Conservation (phyloP, 176 grass and related monocot genomes). For the Carex scoparia region DNA sequence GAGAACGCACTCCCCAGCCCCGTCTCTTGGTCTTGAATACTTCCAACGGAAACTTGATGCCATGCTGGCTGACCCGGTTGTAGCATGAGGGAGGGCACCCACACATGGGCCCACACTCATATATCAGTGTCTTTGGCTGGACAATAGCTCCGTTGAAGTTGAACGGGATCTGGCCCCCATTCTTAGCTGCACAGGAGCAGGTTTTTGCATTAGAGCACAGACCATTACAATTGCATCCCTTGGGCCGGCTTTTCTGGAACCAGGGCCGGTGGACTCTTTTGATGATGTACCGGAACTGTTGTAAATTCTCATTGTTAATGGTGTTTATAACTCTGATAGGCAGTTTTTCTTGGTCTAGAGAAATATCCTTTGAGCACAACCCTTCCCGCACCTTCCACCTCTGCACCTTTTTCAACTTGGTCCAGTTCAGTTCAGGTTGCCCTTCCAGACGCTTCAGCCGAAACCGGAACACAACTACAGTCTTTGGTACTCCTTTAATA, state of each 20-base stretch:
- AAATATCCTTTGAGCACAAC: slow-evolving; percentile 39
- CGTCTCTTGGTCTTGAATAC: slow-evolving; percentile 47
- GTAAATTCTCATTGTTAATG: slow-evolving; percentile 28
- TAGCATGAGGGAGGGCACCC: slow-evolving; percentile 40
- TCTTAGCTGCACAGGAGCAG: slow-evolving; percentile 55
- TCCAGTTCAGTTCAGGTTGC: slow-evolving; percentile 31
- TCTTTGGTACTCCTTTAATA: slow-evolving; percentile 35
- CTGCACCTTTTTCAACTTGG: background rate
- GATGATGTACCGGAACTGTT: slow-evolving; percentile 35
- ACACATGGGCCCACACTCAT: slow-evolving; percentile 52
- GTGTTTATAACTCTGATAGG: slow-evolving; percentile 55
- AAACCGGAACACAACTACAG: slow-evolving; percentile 61
- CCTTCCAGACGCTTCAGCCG: slow-evolving; percentile 46
- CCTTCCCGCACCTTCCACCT: slow-evolving; percentile 7
- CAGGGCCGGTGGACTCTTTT: slow-evolving; percentile 37
- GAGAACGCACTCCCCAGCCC: slow-evolving; percentile 50
- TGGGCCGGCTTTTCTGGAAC: slow-evolving; percentile 21
- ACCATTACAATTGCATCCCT: slow-evolving; percentile 53
- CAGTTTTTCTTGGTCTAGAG: slow-evolving; percentile 42
- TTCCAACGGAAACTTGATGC: slow-evolving; percentile 42
- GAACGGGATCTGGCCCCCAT: slow-evolving; percentile 45
- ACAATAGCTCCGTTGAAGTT: slow-evolving; percentile 31
- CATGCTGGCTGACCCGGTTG: slow-evolving; percentile 46
- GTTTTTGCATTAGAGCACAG: slow-evolving; percentile 36
- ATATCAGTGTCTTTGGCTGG: slow-evolving; percentile 42